Base-by-base conservation (phyloP, 192 early-diverging fungal genomes). In the Coemansia sp. region DNA sequence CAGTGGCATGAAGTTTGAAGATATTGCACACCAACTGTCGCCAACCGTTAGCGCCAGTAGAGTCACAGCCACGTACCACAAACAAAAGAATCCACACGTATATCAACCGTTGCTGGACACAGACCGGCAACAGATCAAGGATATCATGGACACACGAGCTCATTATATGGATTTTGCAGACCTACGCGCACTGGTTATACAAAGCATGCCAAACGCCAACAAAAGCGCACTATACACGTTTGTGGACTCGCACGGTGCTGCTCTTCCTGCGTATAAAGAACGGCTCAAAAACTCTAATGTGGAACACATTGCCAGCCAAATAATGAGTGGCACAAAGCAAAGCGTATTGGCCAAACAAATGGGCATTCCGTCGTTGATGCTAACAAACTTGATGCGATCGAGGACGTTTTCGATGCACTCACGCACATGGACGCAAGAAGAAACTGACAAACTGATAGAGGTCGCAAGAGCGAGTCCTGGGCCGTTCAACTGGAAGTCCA, bases 1-100 rank as follows among this genome's bases (percentile, higher is more conserved):
- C 4, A 14, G 57, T 23, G 67, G 67, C 10, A 38, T 51, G 61
- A 23, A 16, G 11, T 69, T 12, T 11, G 47, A 24, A n/a, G 41
- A 62, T 1, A 61, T 68, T 27, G 59, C 66, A 4, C 18, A 22
- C 8, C 59, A 38, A 9, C 7, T 68, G 2, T 61, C 66, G 2
- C 66, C 59, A 51, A 59, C 4, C 13, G 1, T 29, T 3, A 9
- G 9, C 4, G 41, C 41, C 16, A 43, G 10, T 0, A 43, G 3
- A 43, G 13, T 43, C 16, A 4, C 13, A 11, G 41, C 41, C 12
- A n/a, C 41, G 16, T 43, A 16, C 41, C 16, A n/a, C 13, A 43
- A n/a, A 4, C 41, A 43, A 12, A 43, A 12, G 41, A 43, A 3
- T 4, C 41, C 41, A 4, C 13, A n/a, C 12, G 41, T 43, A 12